Evolutionary conservation across 1,284 basidiomycete genomes (phyloP).

Genomic region (Polyporus tsugae): DNA sequence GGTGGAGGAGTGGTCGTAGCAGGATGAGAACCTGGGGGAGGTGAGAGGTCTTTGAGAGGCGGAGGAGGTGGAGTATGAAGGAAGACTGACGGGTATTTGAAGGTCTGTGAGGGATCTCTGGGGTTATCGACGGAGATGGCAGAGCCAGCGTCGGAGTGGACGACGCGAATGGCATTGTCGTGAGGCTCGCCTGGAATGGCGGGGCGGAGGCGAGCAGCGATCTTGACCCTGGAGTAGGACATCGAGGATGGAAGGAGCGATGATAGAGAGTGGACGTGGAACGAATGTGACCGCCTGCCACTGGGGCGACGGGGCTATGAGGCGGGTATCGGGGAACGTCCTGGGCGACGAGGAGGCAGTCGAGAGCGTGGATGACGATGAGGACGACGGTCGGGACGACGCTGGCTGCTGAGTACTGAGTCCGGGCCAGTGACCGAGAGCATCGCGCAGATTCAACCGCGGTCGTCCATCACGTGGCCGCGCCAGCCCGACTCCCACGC

Average conservation of each 20-base stretch:
- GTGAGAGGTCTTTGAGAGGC: neutral
- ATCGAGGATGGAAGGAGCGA: constrained; percentile 13
- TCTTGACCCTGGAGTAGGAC: constrained; percentile 49
- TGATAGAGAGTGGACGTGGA: neutral
- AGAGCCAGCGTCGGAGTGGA: constrained; percentile 49
- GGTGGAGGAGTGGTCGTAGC: constrained; percentile 68
- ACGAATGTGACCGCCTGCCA: neutral
- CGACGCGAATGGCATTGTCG: constrained; percentile 67
- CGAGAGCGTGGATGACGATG: neutral
- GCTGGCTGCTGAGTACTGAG: no score
- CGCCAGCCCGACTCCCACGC: neutral
- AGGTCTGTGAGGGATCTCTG: constrained; percentile 66
- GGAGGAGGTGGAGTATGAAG: neutral
- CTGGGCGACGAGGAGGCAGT: neutral
- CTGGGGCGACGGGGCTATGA: neutral
- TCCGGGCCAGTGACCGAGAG: neutral
- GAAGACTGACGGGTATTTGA: constrained; percentile 70
- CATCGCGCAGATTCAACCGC: constrained; percentile 1
- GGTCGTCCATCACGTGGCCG: constrained; percentile 4
- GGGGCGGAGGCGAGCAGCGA: constrained; percentile 73
- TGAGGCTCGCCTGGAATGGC: constrained; percentile 64
- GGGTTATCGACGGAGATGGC: constrained; percentile 72
- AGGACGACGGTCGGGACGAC: neutral
- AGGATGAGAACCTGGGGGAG: constrained; percentile 67
- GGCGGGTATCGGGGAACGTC: neutral